These are phyloP conservation scores for Hibiscus tridactylites DNA, from an alignment of 345 rosid species.

Conservation along the genomic window DNA sequence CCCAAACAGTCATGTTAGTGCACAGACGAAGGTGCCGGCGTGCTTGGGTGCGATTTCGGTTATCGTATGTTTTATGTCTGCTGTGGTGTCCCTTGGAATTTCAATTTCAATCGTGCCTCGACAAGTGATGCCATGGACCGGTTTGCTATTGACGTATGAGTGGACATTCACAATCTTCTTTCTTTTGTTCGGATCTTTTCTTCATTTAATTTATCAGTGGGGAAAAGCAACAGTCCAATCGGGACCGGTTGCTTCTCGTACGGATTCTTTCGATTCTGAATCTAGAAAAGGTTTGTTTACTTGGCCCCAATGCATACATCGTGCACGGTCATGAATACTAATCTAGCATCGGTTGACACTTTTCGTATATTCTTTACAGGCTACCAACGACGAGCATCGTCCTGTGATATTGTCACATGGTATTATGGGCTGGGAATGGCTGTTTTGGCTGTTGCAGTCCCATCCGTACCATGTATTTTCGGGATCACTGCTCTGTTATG, in stretches of 20 bases:
- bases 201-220: conserved; percentile 25
- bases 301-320: neutral
- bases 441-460: conserved; percentile 17
- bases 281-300: conserved; percentile 63
- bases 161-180: neutral
- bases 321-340: neutral
- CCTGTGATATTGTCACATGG: conserved; percentile 33
- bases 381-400: conserved; percentile 51
- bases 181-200: neutral
- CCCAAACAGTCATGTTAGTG: neutral
- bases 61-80: neutral
- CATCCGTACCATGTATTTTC: conserved; percentile 62
- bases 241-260: conserved; percentile 30
- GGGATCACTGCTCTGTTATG: conserved; percentile 77
- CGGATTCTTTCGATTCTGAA: conserved; percentile 45
- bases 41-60: neutral
- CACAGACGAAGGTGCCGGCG: neutral
- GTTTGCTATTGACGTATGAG: neutral
- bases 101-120: neutral
- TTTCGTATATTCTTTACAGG: conserved; percentile 29
- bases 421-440: neutral
- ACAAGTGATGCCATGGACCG: neutral
- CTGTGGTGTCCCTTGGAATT: neutral
- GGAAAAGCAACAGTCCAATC: conserved; percentile 51
- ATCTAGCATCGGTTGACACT: neutral